Percentiles rank a stretch among this genome's conserved stretches.
Evolutionary conservation across 306 rosid genomes (phyloP).

Genomic region (Fragaria nilgerrensis): DNA sequence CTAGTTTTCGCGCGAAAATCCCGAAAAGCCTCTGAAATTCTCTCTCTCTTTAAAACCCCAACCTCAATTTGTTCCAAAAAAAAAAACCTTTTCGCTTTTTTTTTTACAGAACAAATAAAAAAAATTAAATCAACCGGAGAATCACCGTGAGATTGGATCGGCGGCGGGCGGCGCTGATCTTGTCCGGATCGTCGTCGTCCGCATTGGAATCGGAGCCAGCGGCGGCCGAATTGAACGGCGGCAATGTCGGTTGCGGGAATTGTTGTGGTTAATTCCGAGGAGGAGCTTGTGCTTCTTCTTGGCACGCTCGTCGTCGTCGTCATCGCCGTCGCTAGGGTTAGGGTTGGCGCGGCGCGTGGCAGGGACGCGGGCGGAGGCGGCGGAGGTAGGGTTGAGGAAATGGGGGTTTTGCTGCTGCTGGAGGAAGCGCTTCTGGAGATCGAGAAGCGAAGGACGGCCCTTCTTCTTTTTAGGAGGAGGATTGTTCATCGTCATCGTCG

Average conservation of each 20-base stretch:
- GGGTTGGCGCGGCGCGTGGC: constrained; percentile 17
- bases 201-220: constrained; percentile 31
- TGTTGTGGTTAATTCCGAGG: constrained; percentile 53
- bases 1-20: constrained; percentile 54
- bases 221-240: constrained; percentile 28
- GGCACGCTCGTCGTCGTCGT: constrained; percentile 70
- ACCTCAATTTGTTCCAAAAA: neutral
- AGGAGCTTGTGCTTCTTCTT: constrained; percentile 78
- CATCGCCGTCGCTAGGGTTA: constrained; percentile 34
- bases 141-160: constrained; percentile 32
- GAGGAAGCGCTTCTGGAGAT: constrained; percentile 88
- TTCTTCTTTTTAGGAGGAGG: constrained; percentile 75
- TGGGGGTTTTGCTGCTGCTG: constrained; percentile 50
- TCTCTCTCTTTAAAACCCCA: no score
- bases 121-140: no score
- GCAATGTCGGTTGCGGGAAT: constrained; percentile 42
- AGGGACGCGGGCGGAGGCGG: constrained; percentile 15
- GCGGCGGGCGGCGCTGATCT: constrained; percentile 33
- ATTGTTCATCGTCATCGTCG: constrained; percentile 39
- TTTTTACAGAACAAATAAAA: neutral
- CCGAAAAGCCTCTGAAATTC: neutral
- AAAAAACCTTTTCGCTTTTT: neutral
- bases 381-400: constrained; percentile 27
- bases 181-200: constrained; percentile 51
- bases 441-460: constrained; percentile 96